Evolutionary conservation across 2,329 filamentous ascomycete genomes (phyloP).

Genomic region (Xylariaceae sp.): DNA sequence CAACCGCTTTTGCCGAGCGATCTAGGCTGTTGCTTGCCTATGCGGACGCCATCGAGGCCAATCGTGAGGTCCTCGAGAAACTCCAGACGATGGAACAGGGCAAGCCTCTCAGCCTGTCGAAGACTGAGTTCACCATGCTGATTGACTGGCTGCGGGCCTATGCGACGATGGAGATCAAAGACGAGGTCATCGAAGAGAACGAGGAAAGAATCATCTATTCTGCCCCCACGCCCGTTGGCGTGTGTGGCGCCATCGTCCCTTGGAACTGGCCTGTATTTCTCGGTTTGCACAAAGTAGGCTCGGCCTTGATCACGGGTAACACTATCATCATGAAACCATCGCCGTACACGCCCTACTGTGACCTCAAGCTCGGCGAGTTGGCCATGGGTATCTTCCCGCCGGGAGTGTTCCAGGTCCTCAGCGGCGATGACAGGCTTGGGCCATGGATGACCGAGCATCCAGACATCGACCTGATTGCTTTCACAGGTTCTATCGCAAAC

Average conservation of each 20-base stretch:
- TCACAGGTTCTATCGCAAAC: conserved; percentile 57
- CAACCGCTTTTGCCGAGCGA: too few relatives aligned
- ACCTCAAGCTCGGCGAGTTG: conserved; percentile 54
- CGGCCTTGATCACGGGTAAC: conserved; percentile 54
- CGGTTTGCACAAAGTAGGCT: conserved; percentile 49
- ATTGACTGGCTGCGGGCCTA: too few relatives aligned
- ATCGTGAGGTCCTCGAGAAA: too few relatives aligned
- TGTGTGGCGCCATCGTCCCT: conserved; percentile 5
- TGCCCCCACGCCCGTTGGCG: too few relatives aligned
- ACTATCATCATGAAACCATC: conserved; percentile 54
- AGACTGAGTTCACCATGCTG: too few relatives aligned
- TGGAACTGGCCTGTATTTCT: conserved; percentile 48
- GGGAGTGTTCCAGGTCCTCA: conserved; percentile 58
- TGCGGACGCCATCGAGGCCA: too few relatives aligned
- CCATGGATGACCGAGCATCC: conserved; percentile 56
- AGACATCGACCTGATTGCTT: conserved; percentile 57
- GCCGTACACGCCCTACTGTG: conserved; percentile 41
- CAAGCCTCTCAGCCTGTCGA: too few relatives aligned
- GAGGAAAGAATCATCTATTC: too few relatives aligned
- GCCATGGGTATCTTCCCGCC: conserved; percentile 54
- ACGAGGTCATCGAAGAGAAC: too few relatives aligned
- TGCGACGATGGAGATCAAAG: too few relatives aligned
- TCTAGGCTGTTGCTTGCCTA: too few relatives aligned
- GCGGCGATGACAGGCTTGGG: conserved; percentile 57
- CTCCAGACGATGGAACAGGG: too few relatives aligned